These are phyloP conservation scores for Thamnidium elegans DNA, from an alignment of 192 early-diverging fungal genomes.

Conservation along the genomic window DNA sequence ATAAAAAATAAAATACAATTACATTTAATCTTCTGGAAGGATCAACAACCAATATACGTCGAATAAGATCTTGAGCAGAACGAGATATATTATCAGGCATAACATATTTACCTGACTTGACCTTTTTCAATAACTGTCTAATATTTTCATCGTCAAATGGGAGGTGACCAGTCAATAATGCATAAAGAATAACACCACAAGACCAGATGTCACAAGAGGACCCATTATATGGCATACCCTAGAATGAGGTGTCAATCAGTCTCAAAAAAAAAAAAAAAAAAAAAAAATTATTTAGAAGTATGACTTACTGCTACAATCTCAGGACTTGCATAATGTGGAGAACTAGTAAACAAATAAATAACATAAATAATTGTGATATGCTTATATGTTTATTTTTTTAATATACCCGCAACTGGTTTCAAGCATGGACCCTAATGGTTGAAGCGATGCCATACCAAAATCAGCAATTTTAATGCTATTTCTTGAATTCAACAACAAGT, in stretches of 20 bases:
- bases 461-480: constrained; percentile 89
- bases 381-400: constrained; percentile 8
- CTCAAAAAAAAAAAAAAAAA: neutral
- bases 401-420: constrained; percentile 68
- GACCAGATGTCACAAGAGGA: constrained; percentile 71
- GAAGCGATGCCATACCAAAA: constrained; percentile 81
- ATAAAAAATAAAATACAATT: constrained; percentile 5
- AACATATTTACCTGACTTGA: constrained; percentile 47
- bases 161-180: constrained; percentile 66
- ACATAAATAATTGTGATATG: constrained; percentile 23
- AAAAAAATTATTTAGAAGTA: neutral
- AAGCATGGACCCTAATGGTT: constrained; percentile 51
- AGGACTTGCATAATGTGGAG: constrained; percentile 72
- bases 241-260: neutral
- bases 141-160: constrained; percentile 82
- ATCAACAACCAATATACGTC: constrained; percentile 46
- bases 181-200: constrained; percentile 72
- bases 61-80: constrained; percentile 44
- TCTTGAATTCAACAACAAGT: constrained; percentile 51
- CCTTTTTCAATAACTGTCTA: constrained; percentile 57
- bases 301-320: constrained; percentile 64
- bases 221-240: constrained; percentile 66
- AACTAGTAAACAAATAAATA: constrained; percentile 41
- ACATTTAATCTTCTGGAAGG: constrained; percentile 45
- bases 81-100: constrained; percentile 51